A percentile compares a stretch with the other conserved stretches of the same genome.
Evolutionary conservation across 1,284 basidiomycete species (phyloP).

Genomic region (Papiliotrema flavescens): DNA sequence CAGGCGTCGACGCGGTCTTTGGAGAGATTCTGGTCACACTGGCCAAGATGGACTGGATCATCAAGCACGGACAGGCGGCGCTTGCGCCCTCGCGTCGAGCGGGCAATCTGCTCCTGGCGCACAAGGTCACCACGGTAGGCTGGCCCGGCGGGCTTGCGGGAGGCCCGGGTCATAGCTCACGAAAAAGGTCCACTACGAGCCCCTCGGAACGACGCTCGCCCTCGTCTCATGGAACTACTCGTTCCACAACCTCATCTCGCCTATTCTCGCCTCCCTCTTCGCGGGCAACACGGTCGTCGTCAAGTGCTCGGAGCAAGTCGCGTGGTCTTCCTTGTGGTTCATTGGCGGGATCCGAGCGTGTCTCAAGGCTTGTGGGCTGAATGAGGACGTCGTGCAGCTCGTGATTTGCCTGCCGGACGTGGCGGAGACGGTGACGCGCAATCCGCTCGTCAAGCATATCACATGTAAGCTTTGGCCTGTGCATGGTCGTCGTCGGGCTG

Average conservation of each 20-base stretch:
- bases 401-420: slow-evolving; percentile 86
- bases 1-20: slow-evolving; percentile 82
- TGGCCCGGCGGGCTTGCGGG: not conserved
- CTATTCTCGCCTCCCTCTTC: slow-evolving; percentile 84
- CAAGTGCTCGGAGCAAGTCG: slow-evolving; percentile 88
- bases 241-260: slow-evolving; percentile 88
- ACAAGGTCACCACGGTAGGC: slow-evolving; percentile 62
- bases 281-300: slow-evolving; percentile 86
- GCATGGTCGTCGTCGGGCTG: not conserved
- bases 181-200: slow-evolving; percentile 85
- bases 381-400: slow-evolving; percentile 78
- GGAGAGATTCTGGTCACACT: slow-evolving; percentile 86
- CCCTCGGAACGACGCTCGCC: slow-evolving; percentile 87
- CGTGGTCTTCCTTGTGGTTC: slow-evolving; percentile 82
- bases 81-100: slow-evolving; percentile 67
- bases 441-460: slow-evolving; percentile 67
- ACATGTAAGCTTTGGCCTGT: slow-evolving; percentile 42
- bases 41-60: slow-evolving; percentile 76
- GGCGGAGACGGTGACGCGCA: slow-evolving; percentile 75
- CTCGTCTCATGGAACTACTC: slow-evolving; percentile 79
- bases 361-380: slow-evolving; percentile 70
- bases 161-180: slow-evolving; percentile 48
- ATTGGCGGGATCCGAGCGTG: slow-evolving; percentile 70
- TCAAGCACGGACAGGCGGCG: slow-evolving; percentile 72
- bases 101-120: slow-evolving; percentile 72